A percentile compares a stretch with the other conserved stretches of the same genome.
Conservation (phyloP, 805 yeast species). For the Starmera caribaea region DNA sequence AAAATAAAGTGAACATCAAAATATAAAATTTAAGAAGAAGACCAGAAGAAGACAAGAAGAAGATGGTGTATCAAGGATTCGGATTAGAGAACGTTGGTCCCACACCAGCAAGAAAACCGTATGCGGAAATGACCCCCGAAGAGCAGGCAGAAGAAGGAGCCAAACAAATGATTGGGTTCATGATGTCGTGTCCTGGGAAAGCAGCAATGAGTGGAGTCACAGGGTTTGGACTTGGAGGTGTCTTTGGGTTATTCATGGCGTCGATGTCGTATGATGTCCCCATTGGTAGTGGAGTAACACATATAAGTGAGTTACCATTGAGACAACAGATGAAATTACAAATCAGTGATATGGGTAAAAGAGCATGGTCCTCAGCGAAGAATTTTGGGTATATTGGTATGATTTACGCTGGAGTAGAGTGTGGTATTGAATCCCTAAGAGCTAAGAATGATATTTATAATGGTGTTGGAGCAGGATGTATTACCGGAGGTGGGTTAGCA, state of each 20-base stretch:
- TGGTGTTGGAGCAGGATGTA: constrained; percentile 88
- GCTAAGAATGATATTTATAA: constrained; percentile 90
- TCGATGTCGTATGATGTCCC: constrained; percentile 76
- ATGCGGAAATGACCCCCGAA: constrained; percentile 72
- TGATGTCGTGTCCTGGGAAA: constrained; percentile 94
- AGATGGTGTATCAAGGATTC: constrained; percentile 32
- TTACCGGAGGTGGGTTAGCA: constrained; percentile 95
- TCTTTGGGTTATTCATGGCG: constrained; percentile 93
- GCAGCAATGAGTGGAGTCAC: constrained; percentile 86
- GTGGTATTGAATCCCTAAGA: constrained; percentile 74
- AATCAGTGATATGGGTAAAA: constrained; percentile 82
- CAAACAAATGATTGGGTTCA: constrained; percentile 65
- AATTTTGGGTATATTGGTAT: constrained; percentile 91
- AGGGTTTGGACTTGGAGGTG: constrained; percentile 92
- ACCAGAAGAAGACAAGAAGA: neutral
- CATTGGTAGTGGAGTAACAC: constrained; percentile 39
- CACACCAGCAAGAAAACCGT: constrained; percentile 36
- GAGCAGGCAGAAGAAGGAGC: constrained; percentile 94
- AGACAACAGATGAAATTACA: constrained; percentile 89
- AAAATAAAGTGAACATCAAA: too few relatives aligned
- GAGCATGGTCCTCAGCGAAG: constrained; percentile 84
- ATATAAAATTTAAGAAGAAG: too few relatives aligned
- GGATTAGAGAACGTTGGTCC: constrained; percentile 30
- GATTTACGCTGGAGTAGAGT: constrained; percentile 87
- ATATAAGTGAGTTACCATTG: constrained; percentile 77